Base-by-base conservation (phyloP, 352 stramenopile genomes). In the Thraustochytrium striatum region DNA sequence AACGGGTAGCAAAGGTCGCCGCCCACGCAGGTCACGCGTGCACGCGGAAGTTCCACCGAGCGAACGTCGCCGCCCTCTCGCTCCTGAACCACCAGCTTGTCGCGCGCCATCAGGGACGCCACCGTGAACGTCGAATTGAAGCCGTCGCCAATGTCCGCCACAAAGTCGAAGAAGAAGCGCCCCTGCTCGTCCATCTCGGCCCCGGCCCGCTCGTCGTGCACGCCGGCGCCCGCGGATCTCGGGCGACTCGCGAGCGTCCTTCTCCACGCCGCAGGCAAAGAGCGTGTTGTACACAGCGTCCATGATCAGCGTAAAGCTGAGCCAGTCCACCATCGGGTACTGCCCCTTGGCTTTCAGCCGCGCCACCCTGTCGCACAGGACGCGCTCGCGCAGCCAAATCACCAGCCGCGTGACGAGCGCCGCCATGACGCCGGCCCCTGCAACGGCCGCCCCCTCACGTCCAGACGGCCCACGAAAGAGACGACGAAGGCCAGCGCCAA, bases 1-100 rank as follows among this genome's bases (percentile, higher is more conserved):
- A 75, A 38, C 43, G 65, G 65, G 35, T 75, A 75, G 65, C 65
- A 75, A n/a, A 75, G 58, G 36, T 75, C 65, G 1, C 65, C 65
- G 30, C 65, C 65, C 0, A 61, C 41, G 13, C 43, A 30, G 1
- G 39, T 38, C 30, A 75, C 28, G 21, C 36, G 65, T 8, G n/a
- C 43, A 16, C 65, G 43, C 3, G 65, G 65, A 19, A 75, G 47
- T 9, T 1, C 3, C 13, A 75, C 65, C 5, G 7, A 28, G 2
- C 30, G 44, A 9, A 43, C 19, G n/a, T 21, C 43, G 9, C 50
- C 65, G 25, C 7, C 21, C 21, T 41, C 65, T 8, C 44, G 32
- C 36, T 75, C 65, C 32, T 75, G 33, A 21, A 75, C 65, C 41
- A 11, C 25, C 3, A 75, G 43, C 30, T 5, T 35, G 7, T 39